Conservation (phyloP, 495 filamentous ascomycete species). For the Hypoxylon trugodes region DNA sequence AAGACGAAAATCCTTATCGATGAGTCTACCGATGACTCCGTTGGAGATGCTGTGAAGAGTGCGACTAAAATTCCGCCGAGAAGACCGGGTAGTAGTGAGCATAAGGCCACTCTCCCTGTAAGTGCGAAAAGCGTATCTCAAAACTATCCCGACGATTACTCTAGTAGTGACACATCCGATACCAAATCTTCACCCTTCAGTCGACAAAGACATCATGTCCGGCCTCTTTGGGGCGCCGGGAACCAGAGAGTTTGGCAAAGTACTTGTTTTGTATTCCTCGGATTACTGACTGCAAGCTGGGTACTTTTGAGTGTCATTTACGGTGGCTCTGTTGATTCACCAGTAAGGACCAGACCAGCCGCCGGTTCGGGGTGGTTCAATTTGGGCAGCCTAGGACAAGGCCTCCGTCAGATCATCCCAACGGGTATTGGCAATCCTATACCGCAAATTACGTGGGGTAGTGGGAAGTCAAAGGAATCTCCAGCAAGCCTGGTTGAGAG, state of each 20-base stretch:
- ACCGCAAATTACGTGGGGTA: not conserved
- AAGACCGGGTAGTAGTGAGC: no score
- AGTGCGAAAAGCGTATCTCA: no score
- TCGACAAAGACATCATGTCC: not conserved
- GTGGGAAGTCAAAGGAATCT: not conserved
- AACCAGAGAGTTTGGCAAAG: not conserved
- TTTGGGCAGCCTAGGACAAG: not conserved
- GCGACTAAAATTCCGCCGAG: no score
- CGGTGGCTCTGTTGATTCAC: not conserved
- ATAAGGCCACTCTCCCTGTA: no score
- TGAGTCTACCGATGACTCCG: no score
- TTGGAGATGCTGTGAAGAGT: no score
- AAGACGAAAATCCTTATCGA: no score
- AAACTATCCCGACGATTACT: no score
- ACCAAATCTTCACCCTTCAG: no score
- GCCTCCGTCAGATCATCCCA: not conserved
- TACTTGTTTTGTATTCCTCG: constrained; percentile 1
- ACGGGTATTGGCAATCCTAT: not conserved
- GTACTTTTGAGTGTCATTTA: constrained; percentile 1
- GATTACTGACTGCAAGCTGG: constrained; percentile 8
- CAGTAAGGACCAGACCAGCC: not conserved
- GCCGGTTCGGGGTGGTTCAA: not conserved
- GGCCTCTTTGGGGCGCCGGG: not conserved
- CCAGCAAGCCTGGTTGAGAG: constrained; percentile 29
- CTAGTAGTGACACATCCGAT: no score